Evolutionary conservation across 768 basidiomycete species (phyloP).

Genomic region (Lentinula aciculospora): DNA sequence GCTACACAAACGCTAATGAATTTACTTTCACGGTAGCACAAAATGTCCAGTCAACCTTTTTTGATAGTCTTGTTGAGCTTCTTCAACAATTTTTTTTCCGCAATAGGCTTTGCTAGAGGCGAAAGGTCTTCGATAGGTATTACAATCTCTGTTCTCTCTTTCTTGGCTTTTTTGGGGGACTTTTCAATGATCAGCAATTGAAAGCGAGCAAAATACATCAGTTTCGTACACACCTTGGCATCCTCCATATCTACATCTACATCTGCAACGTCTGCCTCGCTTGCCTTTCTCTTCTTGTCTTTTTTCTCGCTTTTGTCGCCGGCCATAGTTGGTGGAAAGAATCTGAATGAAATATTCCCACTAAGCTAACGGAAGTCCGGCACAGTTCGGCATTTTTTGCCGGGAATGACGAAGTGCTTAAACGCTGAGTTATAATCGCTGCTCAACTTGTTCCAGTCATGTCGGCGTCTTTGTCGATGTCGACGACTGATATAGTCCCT

Average conservation of each 20-base stretch:
- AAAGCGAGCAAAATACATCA: background rate
- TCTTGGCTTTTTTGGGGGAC: conserved; percentile 58
- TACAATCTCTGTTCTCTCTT: conserved; percentile 58
- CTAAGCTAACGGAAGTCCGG: background rate
- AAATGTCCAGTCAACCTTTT: conserved; percentile 49
- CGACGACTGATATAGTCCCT: background rate
- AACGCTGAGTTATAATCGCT: background rate
- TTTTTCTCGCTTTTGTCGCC: conserved; percentile 78
- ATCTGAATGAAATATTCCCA: background rate
- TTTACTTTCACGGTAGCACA: background rate
- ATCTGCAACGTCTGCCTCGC: conserved; percentile 21
- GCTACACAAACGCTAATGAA: conserved; percentile 39
- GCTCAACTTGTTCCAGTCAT: background rate
- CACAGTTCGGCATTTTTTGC: background rate
- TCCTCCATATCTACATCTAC: conserved; percentile 51
- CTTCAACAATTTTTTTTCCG: conserved; percentile 89
- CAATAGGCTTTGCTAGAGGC: conserved; percentile 91
- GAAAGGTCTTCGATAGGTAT: conserved; percentile 80
- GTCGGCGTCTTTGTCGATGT: background rate
- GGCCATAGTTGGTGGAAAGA: conserved; percentile 35
- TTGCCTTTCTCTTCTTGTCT: conserved; percentile 60
- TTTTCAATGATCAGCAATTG: conserved; percentile 14
- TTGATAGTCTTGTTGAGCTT: conserved; percentile 94
- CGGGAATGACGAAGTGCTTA: background rate
- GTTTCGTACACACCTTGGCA: conserved; percentile 23